phyloP scores from a whole-genome alignment of 306 rosid species.

The Glycine tomentella region DNA sequence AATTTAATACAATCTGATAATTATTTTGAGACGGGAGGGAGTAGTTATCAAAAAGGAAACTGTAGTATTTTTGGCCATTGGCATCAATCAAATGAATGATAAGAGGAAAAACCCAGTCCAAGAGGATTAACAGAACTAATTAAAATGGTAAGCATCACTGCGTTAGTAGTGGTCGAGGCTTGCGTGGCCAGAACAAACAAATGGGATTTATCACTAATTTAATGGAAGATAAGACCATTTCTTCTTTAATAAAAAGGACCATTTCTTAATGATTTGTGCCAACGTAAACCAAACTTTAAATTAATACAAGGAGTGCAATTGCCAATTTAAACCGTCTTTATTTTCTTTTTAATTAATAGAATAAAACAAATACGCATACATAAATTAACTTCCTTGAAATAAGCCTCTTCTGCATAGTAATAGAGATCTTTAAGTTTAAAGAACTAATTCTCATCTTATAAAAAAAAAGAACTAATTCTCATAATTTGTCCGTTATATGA shows the following conservation, averaged over 20 bases:
- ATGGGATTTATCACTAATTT: neutral
- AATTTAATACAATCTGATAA: no score
- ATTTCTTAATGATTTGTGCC: neutral
- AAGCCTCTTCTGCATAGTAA: neutral
- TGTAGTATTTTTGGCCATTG: no score
- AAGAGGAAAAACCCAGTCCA: no score
- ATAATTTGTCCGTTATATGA: neutral
- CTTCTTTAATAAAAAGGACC: neutral
- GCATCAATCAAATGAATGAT: no score
- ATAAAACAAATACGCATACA: neutral
- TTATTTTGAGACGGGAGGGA: no score
- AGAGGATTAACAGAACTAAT: no score
- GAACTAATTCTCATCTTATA: neutral
- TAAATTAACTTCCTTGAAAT: neutral
- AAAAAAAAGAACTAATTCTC: neutral
- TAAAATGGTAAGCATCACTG: no score
- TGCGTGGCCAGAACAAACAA: neutral
- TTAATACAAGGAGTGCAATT: neutral
- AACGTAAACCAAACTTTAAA: neutral
- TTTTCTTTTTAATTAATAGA: neutral
- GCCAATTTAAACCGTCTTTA: neutral
- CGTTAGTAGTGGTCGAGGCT: no score
- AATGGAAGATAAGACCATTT: neutral
- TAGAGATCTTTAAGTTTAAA: no score
- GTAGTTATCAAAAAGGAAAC: no score